These are phyloP conservation scores for Alternaria atra DNA, from an alignment of 2,329 filamentous ascomycete species.

Conservation along the genomic window DNA sequence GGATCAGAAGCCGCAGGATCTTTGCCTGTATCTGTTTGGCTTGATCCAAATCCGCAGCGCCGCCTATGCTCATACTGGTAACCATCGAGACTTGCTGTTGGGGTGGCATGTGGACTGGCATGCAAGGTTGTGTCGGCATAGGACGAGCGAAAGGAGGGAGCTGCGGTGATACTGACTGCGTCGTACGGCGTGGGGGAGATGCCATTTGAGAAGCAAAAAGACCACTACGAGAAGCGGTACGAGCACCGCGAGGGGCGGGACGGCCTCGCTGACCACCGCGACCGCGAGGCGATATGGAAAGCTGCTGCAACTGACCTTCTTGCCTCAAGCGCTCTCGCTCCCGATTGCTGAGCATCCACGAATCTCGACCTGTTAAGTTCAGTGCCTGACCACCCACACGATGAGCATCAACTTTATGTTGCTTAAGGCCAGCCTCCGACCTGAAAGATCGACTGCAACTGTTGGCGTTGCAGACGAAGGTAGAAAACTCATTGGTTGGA, in stretches of 20 bases:
- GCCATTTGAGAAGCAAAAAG: background rate
- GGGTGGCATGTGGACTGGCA: background rate
- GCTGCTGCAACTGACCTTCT: constrained; percentile 18
- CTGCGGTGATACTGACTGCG: background rate
- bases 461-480: constrained; percentile 20
- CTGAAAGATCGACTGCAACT: constrained; percentile 28
- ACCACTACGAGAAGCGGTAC: background rate
- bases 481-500: background rate
- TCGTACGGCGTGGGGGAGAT: too few relatives aligned
- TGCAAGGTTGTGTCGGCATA: background rate
- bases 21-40: constrained; percentile 34
- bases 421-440: constrained; percentile 31
- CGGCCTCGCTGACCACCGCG: background rate
- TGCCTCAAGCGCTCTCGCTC: constrained; percentile 25
- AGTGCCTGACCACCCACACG: constrained; percentile 31
- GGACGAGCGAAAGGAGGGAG: background rate
- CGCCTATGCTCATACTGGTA: constrained; percentile 15
- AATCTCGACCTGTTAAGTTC: constrained; percentile 31
- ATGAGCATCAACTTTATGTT: constrained; percentile 35
- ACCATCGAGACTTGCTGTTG: background rate
- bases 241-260: background rate
- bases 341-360: constrained; percentile 32
- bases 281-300: constrained; percentile 6
- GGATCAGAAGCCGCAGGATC: constrained; percentile 40
- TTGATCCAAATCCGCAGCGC: constrained; percentile 36